phyloP scores from a whole-genome alignment of 345 rosid genomes.

The Eucalyptus fibrosa region DNA sequence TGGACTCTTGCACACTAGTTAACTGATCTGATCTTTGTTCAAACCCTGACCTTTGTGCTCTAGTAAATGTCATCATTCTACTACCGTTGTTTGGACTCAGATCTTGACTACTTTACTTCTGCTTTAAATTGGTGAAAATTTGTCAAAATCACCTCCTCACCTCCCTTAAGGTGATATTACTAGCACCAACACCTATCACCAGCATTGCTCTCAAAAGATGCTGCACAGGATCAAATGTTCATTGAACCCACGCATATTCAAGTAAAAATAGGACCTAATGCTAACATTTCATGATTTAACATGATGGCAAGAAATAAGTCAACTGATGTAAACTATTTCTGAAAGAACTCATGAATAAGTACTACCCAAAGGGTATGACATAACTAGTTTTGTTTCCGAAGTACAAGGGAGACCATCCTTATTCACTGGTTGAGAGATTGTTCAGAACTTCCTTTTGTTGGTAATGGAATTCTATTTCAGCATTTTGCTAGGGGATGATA shows the following conservation, averaged over 20 bases:
- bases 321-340: neutral
- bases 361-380: neutral
- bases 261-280: neutral
- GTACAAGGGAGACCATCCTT: neutral
- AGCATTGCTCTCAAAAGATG: constrained; percentile 86
- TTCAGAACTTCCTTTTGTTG: neutral
- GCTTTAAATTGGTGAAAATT: too few species aligned
- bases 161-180: too few species aligned
- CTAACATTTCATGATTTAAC: neutral
- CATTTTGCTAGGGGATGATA: neutral
- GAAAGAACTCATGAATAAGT: neutral
- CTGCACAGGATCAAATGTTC: constrained; percentile 18
- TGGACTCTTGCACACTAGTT: too few species aligned
- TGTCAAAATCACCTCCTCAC: too few species aligned
- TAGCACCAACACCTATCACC: constrained; percentile 41
- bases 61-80: too few species aligned
- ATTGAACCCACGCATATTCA: neutral
- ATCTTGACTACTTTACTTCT: too few species aligned
- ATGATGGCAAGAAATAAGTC: neutral
- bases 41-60: too few species aligned
- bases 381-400: neutral
- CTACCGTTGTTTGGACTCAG: too few species aligned
- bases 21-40: too few species aligned
- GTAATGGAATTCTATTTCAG: neutral
- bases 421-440: neutral